Percentiles rank a stretch among this genome's conserved stretches.
These are phyloP conservation scores for Helianthus annuus DNA, from an alignment of 129 eudicot species.

Conservation along the genomic window HanXRQr2.0-SUNRISE NC_035442.2:56083253-56083752, in stretches of 20 bases:
- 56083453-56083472: neutral
- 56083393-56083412: too few relatives aligned
- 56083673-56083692: too few relatives aligned
- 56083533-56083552: slow-evolving; percentile 57
- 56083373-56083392: too few relatives aligned
- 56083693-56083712: too few relatives aligned
- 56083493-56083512: slow-evolving; percentile 97
- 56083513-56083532: slow-evolving; percentile 65
- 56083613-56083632: slow-evolving; percentile 52
- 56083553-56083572: slow-evolving; percentile 65
- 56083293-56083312: slow-evolving; percentile 85
- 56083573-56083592: slow-evolving; percentile 78
- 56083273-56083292: too few relatives aligned
- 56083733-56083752: too few relatives aligned
- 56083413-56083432: slow-evolving; percentile 1
- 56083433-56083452: neutral
- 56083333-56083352: slow-evolving; percentile 93
- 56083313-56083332: slow-evolving; percentile 93
- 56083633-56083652: neutral
- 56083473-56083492: slow-evolving; percentile 14
- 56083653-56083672: too few relatives aligned
- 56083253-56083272: too few relatives aligned
- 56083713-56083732: too few relatives aligned
- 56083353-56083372: too few relatives aligned
- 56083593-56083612: slow-evolving; percentile 68